Evolutionary conservation across 1,139 yeast genomes (phyloP).

Genomic region (Geotrichum carabidarum): DNA sequence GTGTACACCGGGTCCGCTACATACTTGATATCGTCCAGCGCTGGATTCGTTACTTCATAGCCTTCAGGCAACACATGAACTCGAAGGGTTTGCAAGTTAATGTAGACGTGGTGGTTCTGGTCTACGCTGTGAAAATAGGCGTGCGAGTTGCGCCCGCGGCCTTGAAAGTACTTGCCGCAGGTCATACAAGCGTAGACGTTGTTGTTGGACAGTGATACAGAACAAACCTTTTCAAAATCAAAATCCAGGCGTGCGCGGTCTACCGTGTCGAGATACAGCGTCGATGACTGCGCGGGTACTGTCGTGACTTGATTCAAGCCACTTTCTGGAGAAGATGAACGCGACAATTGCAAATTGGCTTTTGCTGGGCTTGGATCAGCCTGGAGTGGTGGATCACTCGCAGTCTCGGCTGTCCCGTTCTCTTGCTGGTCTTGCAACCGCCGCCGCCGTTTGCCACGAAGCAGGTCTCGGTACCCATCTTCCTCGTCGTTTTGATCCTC

Average conservation of each 20-base stretch:
- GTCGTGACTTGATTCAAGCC: neutral
- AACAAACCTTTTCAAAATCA: constrained; percentile 64
- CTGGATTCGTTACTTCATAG: constrained; percentile 40
- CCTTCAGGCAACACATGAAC: constrained; percentile 61
- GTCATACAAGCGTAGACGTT: constrained; percentile 68
- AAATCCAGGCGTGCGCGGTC: constrained; percentile 57
- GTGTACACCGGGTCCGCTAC: constrained; percentile 52
- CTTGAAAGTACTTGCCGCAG: constrained; percentile 72
- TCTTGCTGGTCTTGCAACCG: neutral
- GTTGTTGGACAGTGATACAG: constrained; percentile 53
- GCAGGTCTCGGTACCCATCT: constrained; percentile 12
- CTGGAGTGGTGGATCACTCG: constrained; percentile 9
- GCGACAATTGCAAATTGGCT: too few relatives aligned
- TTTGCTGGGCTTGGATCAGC: too few relatives aligned
- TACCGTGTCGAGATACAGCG: constrained; percentile 50
- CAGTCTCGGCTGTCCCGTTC: neutral
- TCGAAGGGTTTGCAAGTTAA: constrained; percentile 48
- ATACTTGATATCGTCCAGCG: constrained; percentile 49
- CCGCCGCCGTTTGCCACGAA: neutral
- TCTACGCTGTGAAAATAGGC: constrained; percentile 66
- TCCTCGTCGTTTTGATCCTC: constrained; percentile 7
- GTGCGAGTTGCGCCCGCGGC: constrained; percentile 56
- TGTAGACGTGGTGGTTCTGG: constrained; percentile 57
- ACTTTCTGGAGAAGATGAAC: neutral
- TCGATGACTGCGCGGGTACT: neutral